Evolutionary conservation across 2,329 filamentous ascomycete species (phyloP).

Genomic region (Aspergillus unguis): DNA sequence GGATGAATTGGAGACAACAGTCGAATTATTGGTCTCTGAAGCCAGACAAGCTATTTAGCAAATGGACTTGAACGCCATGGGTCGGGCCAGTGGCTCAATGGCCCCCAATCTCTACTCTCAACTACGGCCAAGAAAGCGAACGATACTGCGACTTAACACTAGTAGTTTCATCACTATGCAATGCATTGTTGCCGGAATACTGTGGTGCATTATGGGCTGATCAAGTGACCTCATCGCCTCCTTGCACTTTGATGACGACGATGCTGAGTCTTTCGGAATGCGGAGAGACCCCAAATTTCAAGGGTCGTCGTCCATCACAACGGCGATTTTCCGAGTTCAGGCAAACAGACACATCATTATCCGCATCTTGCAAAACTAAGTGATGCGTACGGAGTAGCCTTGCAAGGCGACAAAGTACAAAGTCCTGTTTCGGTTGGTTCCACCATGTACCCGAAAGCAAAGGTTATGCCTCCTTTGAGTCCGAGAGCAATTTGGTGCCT

Average conservation of each 20-base stretch:
- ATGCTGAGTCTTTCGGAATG: conserved; percentile 12
- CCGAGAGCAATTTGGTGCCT: background rate
- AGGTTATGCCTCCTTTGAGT: background rate
- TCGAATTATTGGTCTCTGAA: background rate
- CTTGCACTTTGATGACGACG: conserved; percentile 9
- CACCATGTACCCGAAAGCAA: background rate
- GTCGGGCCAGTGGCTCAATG: background rate
- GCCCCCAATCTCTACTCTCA: background rate
- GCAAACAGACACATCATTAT: conserved; percentile 9
- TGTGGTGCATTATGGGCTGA: background rate
- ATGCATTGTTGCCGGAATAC: background rate
- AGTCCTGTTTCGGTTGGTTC: background rate
- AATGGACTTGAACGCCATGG: background rate
- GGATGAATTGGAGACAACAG: background rate
- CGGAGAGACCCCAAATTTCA: conserved; percentile 3
- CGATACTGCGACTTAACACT: too few relatives aligned
- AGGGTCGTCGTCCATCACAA: conserved; percentile 10
- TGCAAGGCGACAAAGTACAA: background rate
- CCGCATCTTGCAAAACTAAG: background rate
- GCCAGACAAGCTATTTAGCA: background rate
- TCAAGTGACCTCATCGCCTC: background rate
- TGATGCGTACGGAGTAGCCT: background rate
- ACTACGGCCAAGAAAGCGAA: too few relatives aligned
- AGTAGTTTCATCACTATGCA: too few relatives aligned
- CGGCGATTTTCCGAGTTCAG: conserved; percentile 15